Conservation (phyloP, 2,329 filamentous ascomycete species). For the Karstenula rhodostoma region DNA sequence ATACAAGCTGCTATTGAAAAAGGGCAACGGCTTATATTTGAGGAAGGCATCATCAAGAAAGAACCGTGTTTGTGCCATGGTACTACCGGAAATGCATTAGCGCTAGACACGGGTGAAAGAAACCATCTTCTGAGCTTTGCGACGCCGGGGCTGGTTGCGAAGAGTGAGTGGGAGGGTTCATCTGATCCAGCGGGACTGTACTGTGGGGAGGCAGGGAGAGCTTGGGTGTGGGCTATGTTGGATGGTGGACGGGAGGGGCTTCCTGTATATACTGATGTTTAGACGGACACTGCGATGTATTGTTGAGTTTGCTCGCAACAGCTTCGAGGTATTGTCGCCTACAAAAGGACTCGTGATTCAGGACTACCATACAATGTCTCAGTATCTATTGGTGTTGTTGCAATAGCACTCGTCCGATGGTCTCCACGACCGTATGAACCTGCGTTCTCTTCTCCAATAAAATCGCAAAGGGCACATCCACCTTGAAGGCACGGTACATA, state of each 20-base stretch:
- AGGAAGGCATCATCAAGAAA: conserved; percentile 67
- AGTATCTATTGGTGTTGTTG: neutral
- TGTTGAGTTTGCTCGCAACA: too few species aligned
- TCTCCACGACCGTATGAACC: neutral
- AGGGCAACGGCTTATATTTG: conserved; percentile 63
- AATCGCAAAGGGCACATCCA: neutral
- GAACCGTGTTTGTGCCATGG: conserved; percentile 73
- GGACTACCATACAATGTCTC: neutral
- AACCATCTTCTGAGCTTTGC: conserved; percentile 68
- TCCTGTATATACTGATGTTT: neutral
- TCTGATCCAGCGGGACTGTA: conserved; percentile 60
- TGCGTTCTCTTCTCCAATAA: neutral
- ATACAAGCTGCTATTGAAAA: conserved; percentile 63
- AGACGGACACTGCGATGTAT: neutral
- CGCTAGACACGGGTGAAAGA: conserved; percentile 56
- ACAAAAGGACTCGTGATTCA: too few species aligned
- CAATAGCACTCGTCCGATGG: neutral
- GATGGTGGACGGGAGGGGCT: conserved; percentile 55
- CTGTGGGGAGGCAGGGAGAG: conserved; percentile 58
- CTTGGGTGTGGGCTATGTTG: conserved; percentile 58
- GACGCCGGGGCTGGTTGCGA: conserved; percentile 63
- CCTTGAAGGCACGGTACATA: neutral
- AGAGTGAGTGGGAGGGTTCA: conserved; percentile 61
- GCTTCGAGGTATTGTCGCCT: too few species aligned
- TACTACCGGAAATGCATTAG: conserved; percentile 70